phyloP scores from a whole-genome alignment of 345 rosid species.

The Fremontodendron californicum region DNA sequence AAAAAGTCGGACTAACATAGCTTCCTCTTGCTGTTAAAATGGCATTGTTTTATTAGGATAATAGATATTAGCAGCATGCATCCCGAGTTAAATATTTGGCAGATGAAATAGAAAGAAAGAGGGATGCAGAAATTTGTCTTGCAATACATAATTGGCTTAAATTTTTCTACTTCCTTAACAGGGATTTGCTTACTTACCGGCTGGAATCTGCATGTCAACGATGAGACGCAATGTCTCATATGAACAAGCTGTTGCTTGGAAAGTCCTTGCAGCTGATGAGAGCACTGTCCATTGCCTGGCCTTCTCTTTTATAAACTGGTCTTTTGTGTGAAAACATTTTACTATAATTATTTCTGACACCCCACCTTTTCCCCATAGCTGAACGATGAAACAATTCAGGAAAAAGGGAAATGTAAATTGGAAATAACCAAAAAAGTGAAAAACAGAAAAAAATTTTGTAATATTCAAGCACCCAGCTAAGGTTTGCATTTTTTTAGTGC shows the following conservation, averaged over 20 bases:
- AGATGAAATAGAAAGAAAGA: background rate
- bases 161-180: conserved; percentile 19
- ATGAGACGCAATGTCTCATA: conserved; percentile 90
- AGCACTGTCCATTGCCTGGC: conserved; percentile 84
- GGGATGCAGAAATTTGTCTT: background rate
- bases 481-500: conserved; percentile 31
- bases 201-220: conserved; percentile 83
- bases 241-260: conserved; percentile 94
- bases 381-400: background rate
- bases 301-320: conserved; percentile 91
- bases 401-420: background rate
- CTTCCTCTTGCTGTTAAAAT: too few relatives aligned
- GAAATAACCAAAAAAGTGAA: too few relatives aligned
- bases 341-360: background rate
- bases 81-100: background rate
- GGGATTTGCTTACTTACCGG: conserved; percentile 80
- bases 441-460: conserved; percentile 31
- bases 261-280: conserved; percentile 74
- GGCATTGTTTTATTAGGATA: background rate
- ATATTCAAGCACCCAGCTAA: conserved; percentile 27
- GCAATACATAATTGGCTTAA: conserved; percentile 1
- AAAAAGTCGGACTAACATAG: too few relatives aligned
- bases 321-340: conserved; percentile 54
- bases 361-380: background rate
- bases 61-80: background rate